Base-by-base conservation (phyloP, 78 protist genomes). In the Dictyostelium brefeldianum region DNA sequence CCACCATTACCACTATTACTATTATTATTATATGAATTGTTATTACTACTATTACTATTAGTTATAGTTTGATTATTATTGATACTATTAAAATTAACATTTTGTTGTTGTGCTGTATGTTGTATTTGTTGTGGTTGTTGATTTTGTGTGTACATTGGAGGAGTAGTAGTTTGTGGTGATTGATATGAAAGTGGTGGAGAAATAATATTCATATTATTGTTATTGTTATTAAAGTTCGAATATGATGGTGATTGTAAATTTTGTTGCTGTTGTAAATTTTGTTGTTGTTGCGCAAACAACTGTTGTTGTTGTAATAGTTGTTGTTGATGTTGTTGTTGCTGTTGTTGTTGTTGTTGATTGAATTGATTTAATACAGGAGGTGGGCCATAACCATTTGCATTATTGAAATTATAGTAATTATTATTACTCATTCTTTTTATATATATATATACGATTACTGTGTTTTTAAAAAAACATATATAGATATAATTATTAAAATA, bases 341-440 rank as follows among this genome's bases (percentile, higher is more conserved):
- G 47, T 10, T 8, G 31, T 67, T 31, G 47, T 31, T 31, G 75
- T 59, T 59, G 69, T 22, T 25, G 69, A 9, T 59, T 25, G 25
- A 22, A 59, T 59, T 59, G 69, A 59, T 22, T 59, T 14, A 59
- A 59, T 59, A 59, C 25, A 22, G 69, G 31, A 0, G 69, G 69
- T 59, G 25, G 31, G 0, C 69, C 69, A n/a, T 59, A 59, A 9
- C 69, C 69, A 59, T 22, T 59, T 20, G 18, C n/a, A 59, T 59
- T 59, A 22, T n/a, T 59, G 31, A 20, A 20, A 14, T 56, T 56
- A 56, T 59, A 22, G 31, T 59, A 22, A 59, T 59, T 59, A 59
- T 59, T 59, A 59, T 59, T 59, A 59, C 69, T 59, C 69, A 56
- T 56, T 53, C n/a, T 59, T 59, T 9, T 59, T 59, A 59, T 59